phyloP scores from a whole-genome alignment of 768 basidiomycete genomes.

The Tubosaeta brunneosetosa region DNA sequence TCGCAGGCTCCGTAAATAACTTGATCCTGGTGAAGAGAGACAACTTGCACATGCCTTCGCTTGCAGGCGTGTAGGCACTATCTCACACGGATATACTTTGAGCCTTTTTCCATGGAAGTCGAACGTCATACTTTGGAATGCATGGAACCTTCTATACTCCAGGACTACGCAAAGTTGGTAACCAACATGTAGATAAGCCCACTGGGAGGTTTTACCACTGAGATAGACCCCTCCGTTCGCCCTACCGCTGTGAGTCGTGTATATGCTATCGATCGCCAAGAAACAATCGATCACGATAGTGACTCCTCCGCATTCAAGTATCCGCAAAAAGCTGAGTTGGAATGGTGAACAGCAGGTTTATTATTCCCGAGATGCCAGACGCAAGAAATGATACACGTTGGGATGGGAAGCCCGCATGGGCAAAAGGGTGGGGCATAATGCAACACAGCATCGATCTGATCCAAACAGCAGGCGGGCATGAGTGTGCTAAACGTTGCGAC shows the following conservation, averaged over 20 bases:
- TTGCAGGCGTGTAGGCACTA: conserved; percentile 39
- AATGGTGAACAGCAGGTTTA: conserved; percentile 39
- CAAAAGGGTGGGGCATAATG: conserved; percentile 42
- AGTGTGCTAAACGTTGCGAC: neutral
- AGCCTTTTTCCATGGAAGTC: conserved; percentile 16
- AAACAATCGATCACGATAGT: conserved; percentile 33
- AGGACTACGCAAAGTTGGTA: conserved; percentile 38
- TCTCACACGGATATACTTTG: conserved; percentile 39
- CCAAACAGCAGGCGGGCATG: neutral
- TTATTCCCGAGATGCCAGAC: conserved; percentile 45
- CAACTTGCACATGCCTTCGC: conserved; percentile 36
- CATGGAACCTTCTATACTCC: conserved; percentile 36
- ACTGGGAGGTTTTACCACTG: conserved; percentile 23
- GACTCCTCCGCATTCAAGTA: conserved; percentile 35
- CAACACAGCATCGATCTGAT: conserved; percentile 25
- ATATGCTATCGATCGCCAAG: conserved; percentile 40
- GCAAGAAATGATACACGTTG: conserved; percentile 47
- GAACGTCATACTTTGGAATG: neutral
- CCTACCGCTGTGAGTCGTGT: conserved; percentile 28
- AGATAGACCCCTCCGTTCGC: conserved; percentile 22
- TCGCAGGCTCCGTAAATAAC: conserved; percentile 4
- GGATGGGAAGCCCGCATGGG: conserved; percentile 46
- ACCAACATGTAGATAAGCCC: conserved; percentile 46
- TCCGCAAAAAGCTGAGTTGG: conserved; percentile 37
- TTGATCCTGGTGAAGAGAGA: neutral